Percentiles rank a stretch among this genome's conserved stretches.
phyloP scores from a whole-genome alignment of 2,329 filamentous ascomycete genomes.

The Diplodia mutila region DNA sequence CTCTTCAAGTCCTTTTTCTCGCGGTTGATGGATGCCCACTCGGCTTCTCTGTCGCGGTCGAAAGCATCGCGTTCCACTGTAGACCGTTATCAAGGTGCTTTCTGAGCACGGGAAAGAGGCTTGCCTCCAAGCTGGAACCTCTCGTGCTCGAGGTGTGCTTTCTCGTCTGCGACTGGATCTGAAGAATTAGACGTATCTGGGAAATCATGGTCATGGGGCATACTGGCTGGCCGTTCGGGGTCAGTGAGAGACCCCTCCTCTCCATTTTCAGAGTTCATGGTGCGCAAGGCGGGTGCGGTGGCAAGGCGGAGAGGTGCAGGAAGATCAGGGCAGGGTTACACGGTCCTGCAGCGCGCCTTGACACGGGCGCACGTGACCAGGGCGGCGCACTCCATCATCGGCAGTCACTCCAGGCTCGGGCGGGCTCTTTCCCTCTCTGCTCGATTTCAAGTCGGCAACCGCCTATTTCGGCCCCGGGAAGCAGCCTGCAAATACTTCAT shows the following conservation, averaged over 20 bases:
- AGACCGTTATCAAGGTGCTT: neutral
- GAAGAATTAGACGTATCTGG: neutral
- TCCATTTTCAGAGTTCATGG: neutral
- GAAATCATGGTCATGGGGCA: neutral
- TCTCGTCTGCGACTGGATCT: neutral
- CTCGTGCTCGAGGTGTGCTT: neutral
- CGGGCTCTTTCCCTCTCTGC: too few relatives aligned
- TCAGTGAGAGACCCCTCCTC: neutral
- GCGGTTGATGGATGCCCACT: neutral
- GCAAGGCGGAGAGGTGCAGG: neutral
- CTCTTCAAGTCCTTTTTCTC: neutral
- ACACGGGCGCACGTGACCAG: neutral
- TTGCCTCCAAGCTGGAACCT: neutral
- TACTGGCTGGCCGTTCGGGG: neutral
- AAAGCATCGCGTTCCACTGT: neutral
- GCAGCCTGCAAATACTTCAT: too few relatives aligned
- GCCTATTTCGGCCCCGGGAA: too few relatives aligned
- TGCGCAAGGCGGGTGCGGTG: neutral
- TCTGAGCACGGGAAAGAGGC: neutral
- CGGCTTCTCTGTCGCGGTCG: neutral
- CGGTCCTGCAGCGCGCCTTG: neutral
- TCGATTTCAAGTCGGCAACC: too few relatives aligned
- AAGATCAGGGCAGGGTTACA: neutral
- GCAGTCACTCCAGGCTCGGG: too few relatives aligned
- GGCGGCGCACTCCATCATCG: constrained; percentile 25